Base-by-base conservation (phyloP, 148 eudicot genomes). In the Chenopodium berlandieri region DNA sequence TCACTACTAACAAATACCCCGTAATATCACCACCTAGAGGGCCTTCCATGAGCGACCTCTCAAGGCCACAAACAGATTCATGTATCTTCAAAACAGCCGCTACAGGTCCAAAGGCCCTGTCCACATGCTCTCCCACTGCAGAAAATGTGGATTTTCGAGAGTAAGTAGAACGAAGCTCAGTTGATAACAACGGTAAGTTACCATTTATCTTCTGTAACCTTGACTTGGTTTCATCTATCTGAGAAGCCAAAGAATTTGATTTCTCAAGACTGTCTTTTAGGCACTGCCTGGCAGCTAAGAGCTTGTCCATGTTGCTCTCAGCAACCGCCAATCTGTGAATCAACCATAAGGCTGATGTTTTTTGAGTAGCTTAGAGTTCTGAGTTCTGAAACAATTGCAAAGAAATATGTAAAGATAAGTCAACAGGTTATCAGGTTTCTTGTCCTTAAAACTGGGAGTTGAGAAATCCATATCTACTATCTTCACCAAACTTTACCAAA, bases 71-170 rank as follows among this genome's bases (percentile, higher is more conserved):
- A 31, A 92, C 92, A 5, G 88, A 75, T 40, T 90, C 88, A 48
- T 85, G 86, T 52, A 92, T 88, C 79, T 78, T 88, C 52, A 90
- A 27, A 69, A 90, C 92, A 9, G 92, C 90, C 6, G 87, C 52
- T 23, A 90, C 90, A 1, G 94, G 94, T 63, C 95, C 95, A 48
- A 92, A 78, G 27, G 89, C 88, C 25, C 80, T 88, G 76, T 89
- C 87, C 22, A 91, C 84, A 50, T 85, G 91, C 22, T 79, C 77
- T 67, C 82, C 83, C 47, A 91, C 89, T 14, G 79, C 85, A 40
- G 72, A 83, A 79, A 90, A 71, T 23, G 86, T 83, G 75, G 89
- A 79, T 68, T 84, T 83, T 23, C 78, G 75, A 0, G 85, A 84
- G 48, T 89, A 52, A 19, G 79, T 74, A 52, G 79, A 79, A 22